Conservation (phyloP, 306 rosid species). For the Cucurbita pepo region DNA sequence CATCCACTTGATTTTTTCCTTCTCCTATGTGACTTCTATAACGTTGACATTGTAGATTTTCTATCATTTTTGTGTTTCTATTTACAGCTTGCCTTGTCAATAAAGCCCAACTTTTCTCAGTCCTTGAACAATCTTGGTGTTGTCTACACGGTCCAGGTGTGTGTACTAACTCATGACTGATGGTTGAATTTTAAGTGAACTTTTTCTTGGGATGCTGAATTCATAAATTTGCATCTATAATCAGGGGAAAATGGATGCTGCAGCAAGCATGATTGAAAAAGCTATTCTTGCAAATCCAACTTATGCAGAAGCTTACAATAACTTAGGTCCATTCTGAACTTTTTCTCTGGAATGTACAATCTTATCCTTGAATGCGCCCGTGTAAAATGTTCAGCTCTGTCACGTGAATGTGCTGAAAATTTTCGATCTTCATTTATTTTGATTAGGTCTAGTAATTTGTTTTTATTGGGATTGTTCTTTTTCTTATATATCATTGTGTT, state of each 20-base stretch:
- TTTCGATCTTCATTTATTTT: neutral
- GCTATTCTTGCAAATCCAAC: conserved; percentile 95
- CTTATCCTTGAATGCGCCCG: neutral
- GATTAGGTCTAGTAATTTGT: neutral
- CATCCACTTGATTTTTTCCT: neutral
- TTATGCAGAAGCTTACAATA: conserved; percentile 95
- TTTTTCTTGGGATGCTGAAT: conserved; percentile 3
- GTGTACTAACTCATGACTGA: conserved; percentile 8
- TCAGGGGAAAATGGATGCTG: conserved; percentile 99
- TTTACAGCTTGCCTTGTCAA: conserved; percentile 75
- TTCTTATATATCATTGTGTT: conserved; percentile 5
- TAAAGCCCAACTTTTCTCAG: conserved; percentile 91
- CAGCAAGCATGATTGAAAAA: conserved; percentile 97
- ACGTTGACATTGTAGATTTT: conserved; percentile 5
- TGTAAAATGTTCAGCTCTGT: neutral
- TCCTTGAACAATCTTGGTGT: conserved; percentile 98
- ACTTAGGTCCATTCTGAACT: conserved; percentile 45
- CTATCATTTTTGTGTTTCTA: conserved; percentile 1
- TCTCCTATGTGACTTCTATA: neutral
- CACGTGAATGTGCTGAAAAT: neutral
- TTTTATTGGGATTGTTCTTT: neutral
- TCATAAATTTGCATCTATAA: conserved; percentile 14
- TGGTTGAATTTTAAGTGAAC: conserved; percentile 7
- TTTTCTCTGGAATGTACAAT: neutral
- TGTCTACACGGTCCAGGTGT: conserved; percentile 95